Base-by-base conservation (phyloP, 2,329 filamentous ascomycete species). In the Metarhizium rileyi region DNA sequence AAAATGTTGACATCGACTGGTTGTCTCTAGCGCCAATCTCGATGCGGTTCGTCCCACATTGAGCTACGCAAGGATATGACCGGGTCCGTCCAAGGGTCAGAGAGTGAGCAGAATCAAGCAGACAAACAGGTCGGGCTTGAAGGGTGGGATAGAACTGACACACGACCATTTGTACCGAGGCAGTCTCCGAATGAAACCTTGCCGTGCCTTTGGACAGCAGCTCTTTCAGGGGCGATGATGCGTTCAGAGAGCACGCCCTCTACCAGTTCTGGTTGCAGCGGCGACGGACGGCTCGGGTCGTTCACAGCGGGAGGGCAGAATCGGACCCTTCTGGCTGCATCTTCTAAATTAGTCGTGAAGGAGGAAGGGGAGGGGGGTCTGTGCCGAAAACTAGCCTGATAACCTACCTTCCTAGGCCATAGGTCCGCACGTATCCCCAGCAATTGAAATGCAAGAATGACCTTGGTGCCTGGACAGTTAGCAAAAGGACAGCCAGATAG, bases 11-110 rank as follows among this genome's bases (percentile, higher is more conserved):
- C 30, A 14, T 33, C 10, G 30, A 33, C 30, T 33, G 30, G 30
- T n/a, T 14, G 18, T 45, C 30, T 30, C 20, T 43, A 48, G 46
- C 30, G 50, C 40, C 51, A 49, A 28, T 52, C 42, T 50, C 46
- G 52, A 50, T 50, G 53, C 50, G 49, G 50, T 54, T 54, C 52
- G 54, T 56, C 53, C 52, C 54, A 56, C 54, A 48, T 38, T 49
- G 33, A 47, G 54, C 47, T 41, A 46, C 51, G 41, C 54, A 52
- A 45, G 53, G 46, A 22, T 42, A 42, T 42, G 22, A 12, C 18
- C n/a, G 50, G 52, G 41, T 46, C 53, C 53, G 52, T 52, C 47
- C 47, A 38, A 30, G 47, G 46, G 52, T 52, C 52, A 50, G 50
- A 52, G 50, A 50, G 48, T 43, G 35, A 41, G 33, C 22, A 48